Base-by-base conservation (phyloP, 108 stramenopile species). In the Nitzschia putrida region DNA sequence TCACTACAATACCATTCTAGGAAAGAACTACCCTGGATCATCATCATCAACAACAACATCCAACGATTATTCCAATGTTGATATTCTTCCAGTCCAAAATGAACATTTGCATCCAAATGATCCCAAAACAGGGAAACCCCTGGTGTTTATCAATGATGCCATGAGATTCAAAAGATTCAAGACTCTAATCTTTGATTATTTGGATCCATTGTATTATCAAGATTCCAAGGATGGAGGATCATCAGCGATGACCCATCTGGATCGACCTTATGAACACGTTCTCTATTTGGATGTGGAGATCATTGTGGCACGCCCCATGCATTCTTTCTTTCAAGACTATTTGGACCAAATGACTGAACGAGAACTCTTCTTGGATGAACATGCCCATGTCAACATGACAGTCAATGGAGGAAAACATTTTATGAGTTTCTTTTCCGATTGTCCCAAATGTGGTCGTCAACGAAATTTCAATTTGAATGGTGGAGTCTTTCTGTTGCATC, bases 211-310 rank as follows among this genome's bases (percentile, higher is more conserved):
- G 13, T 66, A 54, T 13, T 38, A 14, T 6, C 9, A 23, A 42
- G 18, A 25, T 16, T 22, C 21, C 16, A 0, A 24, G 14, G 14
- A 5, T 37, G 1, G 16, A 4, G 37, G 9, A 2, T 38, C n/a
- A 4, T 5, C 38, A 2, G 12, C 34, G 11, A 40, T 2, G 2
- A 59, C 1, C 1, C 7, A 7, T 25, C 11, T 1, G 16, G 34
- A 59, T n/a, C 58, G 47, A 29, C 64, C 50, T 10, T 54, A 39
- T 54, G 24, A 66, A 45, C 26, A 53, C 20, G 53, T 66, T 1
- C 40, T 66, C n/a, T 66, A 66, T 54, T 40, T 66, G 66, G 66
- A 66, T 54, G 66, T 66, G 8, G 66, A 66, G 20, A 66, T 66
- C 22, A 51, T 66, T 12, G 66, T 66, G 8, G 38, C 53, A 2